These are phyloP conservation scores for Diaporthe ilicicola DNA, from an alignment of 2,329 filamentous ascomycete species.

Conservation along the genomic window DNA sequence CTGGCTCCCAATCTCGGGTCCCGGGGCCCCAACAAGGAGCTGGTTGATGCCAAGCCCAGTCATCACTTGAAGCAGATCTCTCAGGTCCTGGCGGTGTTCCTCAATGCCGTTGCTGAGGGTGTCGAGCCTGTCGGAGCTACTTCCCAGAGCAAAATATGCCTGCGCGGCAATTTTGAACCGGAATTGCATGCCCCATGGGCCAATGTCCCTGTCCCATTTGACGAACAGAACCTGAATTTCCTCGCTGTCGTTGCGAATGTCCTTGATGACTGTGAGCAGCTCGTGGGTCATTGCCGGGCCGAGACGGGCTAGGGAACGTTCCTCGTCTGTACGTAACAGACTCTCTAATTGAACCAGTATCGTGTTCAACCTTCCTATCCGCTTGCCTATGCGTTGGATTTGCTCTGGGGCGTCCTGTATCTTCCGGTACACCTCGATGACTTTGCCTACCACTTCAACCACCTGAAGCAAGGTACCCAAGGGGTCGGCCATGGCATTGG, in stretches of 20 bases:
- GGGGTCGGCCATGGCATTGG: not conserved
- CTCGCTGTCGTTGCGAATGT: slow-evolving; percentile 35
- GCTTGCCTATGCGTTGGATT: slow-evolving; percentile 37
- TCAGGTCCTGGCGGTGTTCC: slow-evolving; percentile 29
- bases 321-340: slow-evolving; percentile 36
- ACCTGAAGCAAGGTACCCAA: slow-evolving; percentile 37
- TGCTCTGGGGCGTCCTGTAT: slow-evolving; percentile 38
- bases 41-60: slow-evolving; percentile 22
- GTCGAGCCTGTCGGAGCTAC: slow-evolving; percentile 37
- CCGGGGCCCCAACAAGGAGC: not conserved
- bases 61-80: slow-evolving; percentile 35
- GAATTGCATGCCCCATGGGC: slow-evolving; percentile 36
- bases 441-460: slow-evolving; percentile 36
- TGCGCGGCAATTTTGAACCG: slow-evolving; percentile 34
- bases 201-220: slow-evolving; percentile 37
- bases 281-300: not conserved
- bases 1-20: not conserved
- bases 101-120: slow-evolving; percentile 37
- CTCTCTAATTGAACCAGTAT: slow-evolving; percentile 34
- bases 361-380: slow-evolving; percentile 36
- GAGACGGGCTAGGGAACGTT: not conserved
- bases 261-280: slow-evolving; percentile 35
- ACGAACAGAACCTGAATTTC: slow-evolving; percentile 38
- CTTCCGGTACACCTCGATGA: slow-evolving; percentile 36
- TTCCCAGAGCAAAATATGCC: slow-evolving; percentile 38